Base-by-base conservation (phyloP, 2,329 filamentous ascomycete species). In the Zymoseptoria tritici region DNA sequence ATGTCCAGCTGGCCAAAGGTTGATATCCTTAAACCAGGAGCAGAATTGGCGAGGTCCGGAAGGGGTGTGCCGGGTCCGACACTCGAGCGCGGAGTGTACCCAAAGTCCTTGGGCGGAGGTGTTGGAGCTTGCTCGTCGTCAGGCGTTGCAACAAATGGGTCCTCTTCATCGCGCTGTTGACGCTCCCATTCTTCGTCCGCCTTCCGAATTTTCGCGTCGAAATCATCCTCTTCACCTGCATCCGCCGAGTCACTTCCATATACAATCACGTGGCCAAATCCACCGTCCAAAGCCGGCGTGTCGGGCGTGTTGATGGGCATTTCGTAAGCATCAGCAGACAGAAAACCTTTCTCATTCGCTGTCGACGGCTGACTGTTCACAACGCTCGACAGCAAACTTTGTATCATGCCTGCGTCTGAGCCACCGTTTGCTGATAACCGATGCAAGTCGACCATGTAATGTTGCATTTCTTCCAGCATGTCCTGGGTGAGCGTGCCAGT, bases 41-140 rank as follows among this genome's bases (percentile, higher is more conserved):
- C 65, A 16, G 36, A 46, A 9, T 53, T 58, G 29, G 55, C 24
- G 59, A 63, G 59, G 54, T 63, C 54, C 56, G 64, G 42, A 59
- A 69, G 56, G 1, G 58, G 55, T 51, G 64, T 70, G 62, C 58
- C 66, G 58, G 71, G 57, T 57, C 67, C 66, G 55, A 62, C 59
- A 62, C 69, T 71, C 50, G 70, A 70, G 56, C 70, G 59, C n/a
- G 70, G 68, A 16, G 71, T 72, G 56, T 75, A 74, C n/a, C 71
- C 69, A 63, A 66, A 60, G 59, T 76, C 75, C 60, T 79, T 81
- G 0, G 77, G 74, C 50, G 78, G 77, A 11, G 77, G 74, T 11
- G 73, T 71, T 22, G 76, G 76, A 58, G 71, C 71, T 22, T 73
- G 68, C 20, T 73, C 69, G 1, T 69, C 66, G 16, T 74, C 73